Conservation (phyloP, 495 filamentous ascomycete genomes). For the Aspergillus avenaceus region DNA sequence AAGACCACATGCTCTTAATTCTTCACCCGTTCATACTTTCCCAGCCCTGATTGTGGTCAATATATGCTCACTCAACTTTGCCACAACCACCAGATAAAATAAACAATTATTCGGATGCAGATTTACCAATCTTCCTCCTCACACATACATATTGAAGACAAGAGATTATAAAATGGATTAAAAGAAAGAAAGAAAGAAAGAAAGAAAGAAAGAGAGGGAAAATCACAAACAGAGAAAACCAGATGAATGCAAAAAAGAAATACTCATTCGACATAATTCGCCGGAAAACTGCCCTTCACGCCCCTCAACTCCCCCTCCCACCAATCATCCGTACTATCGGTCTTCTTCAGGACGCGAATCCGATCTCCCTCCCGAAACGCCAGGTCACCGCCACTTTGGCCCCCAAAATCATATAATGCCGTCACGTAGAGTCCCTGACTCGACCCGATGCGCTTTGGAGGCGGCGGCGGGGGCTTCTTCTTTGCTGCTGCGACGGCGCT, state of each 20-base stretch:
- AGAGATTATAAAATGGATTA: too few species aligned
- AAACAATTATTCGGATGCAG: too few species aligned
- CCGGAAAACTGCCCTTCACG: slow-evolving; percentile 74
- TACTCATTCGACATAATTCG: slow-evolving; percentile 66
- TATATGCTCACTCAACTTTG: too few species aligned
- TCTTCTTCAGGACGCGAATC: slow-evolving; percentile 81
- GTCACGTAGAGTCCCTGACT: slow-evolving; percentile 59
- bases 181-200: too few species aligned
- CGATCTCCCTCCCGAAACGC: slow-evolving; percentile 79
- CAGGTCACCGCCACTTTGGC: slow-evolving; percentile 69
- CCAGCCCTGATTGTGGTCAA: too few species aligned
- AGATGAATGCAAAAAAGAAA: background rate
- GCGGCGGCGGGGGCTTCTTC: slow-evolving; percentile 71
- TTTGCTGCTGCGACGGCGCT: slow-evolving; percentile 27
- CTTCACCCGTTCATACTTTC: background rate
- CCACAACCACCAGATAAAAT: too few species aligned
- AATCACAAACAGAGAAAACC: too few species aligned
- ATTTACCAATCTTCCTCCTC: too few species aligned
- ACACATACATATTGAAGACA: too few species aligned
- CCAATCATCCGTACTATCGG: slow-evolving; percentile 86
- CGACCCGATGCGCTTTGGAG: slow-evolving; percentile 42
- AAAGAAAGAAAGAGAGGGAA: too few species aligned
- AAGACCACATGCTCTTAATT: too few species aligned
- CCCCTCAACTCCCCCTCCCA: slow-evolving; percentile 88
- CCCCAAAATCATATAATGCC: slow-evolving; percentile 76